Evolutionary conservation across 176 grass and related monocot genomes (phyloP), one percentile per base, ranked within the genome.

Genomic region (Triticum monococcum): DNA sequence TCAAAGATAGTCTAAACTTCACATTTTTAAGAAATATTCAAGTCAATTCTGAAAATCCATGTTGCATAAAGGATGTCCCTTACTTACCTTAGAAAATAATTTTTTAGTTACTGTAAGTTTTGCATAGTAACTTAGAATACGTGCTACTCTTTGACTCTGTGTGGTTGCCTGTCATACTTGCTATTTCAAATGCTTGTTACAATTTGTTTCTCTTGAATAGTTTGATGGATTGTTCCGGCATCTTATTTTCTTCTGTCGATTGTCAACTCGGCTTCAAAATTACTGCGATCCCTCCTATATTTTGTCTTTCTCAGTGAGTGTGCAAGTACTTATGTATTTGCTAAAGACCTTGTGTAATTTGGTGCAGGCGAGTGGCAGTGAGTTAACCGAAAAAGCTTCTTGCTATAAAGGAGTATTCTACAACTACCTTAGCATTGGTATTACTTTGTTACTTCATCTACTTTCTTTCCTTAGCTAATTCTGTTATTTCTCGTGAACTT

Each of bases 341-440:
- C 66, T 37, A 33, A 84, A 35, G 32, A 60, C 50, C 20, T 64
- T 77, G 13, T 71, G 26, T 83, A 54, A 85, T 83, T 61, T 91
- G 54, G 43, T 91, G 62, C 88, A 99, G 97, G 94, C 91, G 76
- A 94, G 86, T 18, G 85, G 85, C 17, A 85, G 80, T 41, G 88
- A 91, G 80, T 76, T 92, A 65, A 56, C 94, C 59, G 94, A 96
- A 84, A 99, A 94, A 31, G 81, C 91, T 94, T 88, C 94, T 89
- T 99, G 79, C 72, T 99, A 96, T 87, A 86, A 92, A 86, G 97
- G 93, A 87, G 90, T 91, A 69, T 99, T 96, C 86, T 96, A 99
- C 81, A 99, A 96, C 83, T 99, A 99, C 85, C 92, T 99, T 87
- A 99, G 97, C 83, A 96, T 99, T 40, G 97, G 97, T 99, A 93